Conservation (phyloP, 371 early-diverging fungal genomes). For the Mucor piriformis region DNA sequence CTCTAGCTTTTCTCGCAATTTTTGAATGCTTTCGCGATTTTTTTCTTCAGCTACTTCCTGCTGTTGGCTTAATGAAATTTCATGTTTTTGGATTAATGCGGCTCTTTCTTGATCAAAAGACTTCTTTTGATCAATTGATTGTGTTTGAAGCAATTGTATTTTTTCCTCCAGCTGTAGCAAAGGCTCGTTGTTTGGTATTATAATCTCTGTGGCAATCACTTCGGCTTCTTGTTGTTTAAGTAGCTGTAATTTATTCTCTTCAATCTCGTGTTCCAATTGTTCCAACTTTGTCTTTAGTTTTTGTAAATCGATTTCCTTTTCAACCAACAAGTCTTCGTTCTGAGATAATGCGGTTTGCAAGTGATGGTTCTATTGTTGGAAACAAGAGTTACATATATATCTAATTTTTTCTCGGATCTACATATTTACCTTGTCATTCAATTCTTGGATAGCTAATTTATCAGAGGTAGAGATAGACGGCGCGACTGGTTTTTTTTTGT, state of each 20-base stretch:
- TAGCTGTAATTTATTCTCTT: background rate
- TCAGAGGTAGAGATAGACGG: background rate
- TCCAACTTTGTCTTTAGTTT: background rate
- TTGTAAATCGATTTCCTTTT: background rate
- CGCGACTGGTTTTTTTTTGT: background rate
- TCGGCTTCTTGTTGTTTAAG: background rate
- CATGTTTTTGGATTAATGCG: background rate
- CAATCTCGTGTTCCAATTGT: background rate
- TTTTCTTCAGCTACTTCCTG: slow-evolving; percentile 8
- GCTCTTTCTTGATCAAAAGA: slow-evolving; percentile 12
- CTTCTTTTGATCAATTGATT: background rate
- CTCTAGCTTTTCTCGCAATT: slow-evolving; percentile 11
- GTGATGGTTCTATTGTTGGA: background rate
- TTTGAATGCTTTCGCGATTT: slow-evolving; percentile 12
- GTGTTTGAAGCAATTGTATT: background rate
- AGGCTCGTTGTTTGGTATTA: background rate
- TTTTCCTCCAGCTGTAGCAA: background rate
- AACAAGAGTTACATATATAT: background rate
- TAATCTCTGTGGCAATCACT: background rate
- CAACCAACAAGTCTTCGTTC: background rate
- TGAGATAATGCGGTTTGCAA: background rate
- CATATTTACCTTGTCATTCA: slow-evolving; percentile 5
- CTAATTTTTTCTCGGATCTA: background rate
- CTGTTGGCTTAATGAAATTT: background rate
- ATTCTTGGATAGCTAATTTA: slow-evolving; percentile 1